Evolutionary conservation across 2,329 filamentous ascomycete species (phyloP), one percentile per base, ranked within the genome.

Genomic region (Zasmidium angulare): DNA sequence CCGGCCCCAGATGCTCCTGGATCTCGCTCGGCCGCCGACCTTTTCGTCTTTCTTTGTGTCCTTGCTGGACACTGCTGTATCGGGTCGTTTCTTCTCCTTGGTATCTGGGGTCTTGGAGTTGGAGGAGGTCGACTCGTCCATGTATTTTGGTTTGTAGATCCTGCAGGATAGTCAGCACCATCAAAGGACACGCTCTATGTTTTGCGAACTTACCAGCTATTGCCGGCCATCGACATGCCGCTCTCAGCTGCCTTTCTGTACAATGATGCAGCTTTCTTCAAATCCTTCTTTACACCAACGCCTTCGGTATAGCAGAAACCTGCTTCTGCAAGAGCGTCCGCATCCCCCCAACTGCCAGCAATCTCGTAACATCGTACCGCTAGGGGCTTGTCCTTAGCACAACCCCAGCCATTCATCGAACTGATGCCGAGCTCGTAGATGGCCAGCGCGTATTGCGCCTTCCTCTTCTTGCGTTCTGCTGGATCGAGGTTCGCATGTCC

Each of bases 341-440:
- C 88, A 77, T 99, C 95, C 31, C 95, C 95, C 95, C 95, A 99
- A 64, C 85, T 89, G 54, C 91, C 93, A 46, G 95, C 95, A 68
- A 98, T 96, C 75, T 99, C 95, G 72, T 97, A 99, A 73, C 95
- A 99, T 55, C 92, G 85, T 69, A 99, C 77, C 0, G 92, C 95
- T 60, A 98, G 82, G 3, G 84, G 78, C 74, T 95, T 96, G 72
- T 99, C 95, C 75, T 96, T 92, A 67, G 93, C 87, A 43, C 96
- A 96, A 17, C 95, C 95, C 95, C 95, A 99, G 3, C 95, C 95
- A 69, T 99, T 97, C 86, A 97, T 92, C 72, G 98, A 93, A 72
- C 91, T 96, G 23, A 97, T 92, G 2, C 95, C 95, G 22, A 99
- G 82, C 77, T 99, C 95, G 69, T 99, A 99, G 55, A 98, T 93